Evolutionary conservation across 164 flowering plant genomes (phyloP), one percentile per base, ranked within the genome.

Genomic region (Echeveria elegans): DNA sequence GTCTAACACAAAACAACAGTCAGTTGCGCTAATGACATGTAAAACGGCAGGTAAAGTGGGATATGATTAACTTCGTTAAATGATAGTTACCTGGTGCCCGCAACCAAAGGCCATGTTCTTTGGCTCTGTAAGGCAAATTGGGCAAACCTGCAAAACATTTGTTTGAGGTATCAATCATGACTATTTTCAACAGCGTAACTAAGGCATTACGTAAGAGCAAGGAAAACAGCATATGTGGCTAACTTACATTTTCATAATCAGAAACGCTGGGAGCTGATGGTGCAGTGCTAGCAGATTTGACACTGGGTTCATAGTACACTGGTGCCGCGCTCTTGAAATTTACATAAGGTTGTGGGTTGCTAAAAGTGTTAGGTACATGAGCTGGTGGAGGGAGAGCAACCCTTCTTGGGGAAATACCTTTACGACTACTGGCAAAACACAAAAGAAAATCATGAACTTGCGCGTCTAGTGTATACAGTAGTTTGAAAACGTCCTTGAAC

Each of bases 71-170:
- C 41, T 2, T 7, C 0, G 56, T n/a, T 2, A 16, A n/a, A 48
- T 45, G 26, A 23, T 6, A 60, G 23, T 45, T 74, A 89, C 96
- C 93, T 83, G 96, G 80, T 90, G 97, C 21, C 94, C 97, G 52
- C 97, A 90, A 36, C 94, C 97, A 63, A 90, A 90, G 34, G 97
- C 97, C 87, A 90, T 83, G 77, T 90, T 84, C 70, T 88, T 90
- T 11, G 78, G 52, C 67, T 76, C 77, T 66, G 65, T 77, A 2
- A 88, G 75, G 77, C 97, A 90, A n/a, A 90, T 83, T 36, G 88
- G 85, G 72, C 97, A 90, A 72, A 79, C 67, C 97, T 90, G 86
- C 64, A 67, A 34, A 47, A 5, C 18, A 56, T 70, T 23, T n/a
- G n/a, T 71, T 9, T 48, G 68, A 58, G 43, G 10, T 6, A 19